phyloP scores from a whole-genome alignment of 2,329 filamentous ascomycete genomes.

The Pseudocercospora musae region DNA sequence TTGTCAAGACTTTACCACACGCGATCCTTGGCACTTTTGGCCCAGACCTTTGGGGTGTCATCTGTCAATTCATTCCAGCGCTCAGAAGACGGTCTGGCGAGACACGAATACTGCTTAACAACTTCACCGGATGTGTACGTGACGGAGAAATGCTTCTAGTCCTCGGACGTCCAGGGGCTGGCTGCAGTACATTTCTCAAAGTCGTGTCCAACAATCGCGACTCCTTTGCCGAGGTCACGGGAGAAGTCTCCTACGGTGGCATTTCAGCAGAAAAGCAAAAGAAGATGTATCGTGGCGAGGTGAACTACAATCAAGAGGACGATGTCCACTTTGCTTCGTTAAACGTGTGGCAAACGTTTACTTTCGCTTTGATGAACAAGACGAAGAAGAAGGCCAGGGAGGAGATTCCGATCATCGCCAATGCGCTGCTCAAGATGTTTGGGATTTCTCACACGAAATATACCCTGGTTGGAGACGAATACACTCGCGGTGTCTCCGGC shows the following conservation, averaged over 20 bases:
- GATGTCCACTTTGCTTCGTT: conserved; percentile 71
- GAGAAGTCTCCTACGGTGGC: conserved; percentile 69
- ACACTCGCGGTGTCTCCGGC: conserved; percentile 69
- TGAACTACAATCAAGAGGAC: conserved; percentile 75
- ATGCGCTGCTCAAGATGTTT: conserved; percentile 72
- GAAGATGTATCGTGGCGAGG: conserved; percentile 69
- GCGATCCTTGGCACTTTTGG: conserved; percentile 76
- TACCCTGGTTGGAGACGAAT: conserved; percentile 73
- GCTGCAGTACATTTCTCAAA: conserved; percentile 75
- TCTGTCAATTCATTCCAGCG: conserved; percentile 54
- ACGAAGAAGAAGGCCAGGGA: conserved; percentile 63
- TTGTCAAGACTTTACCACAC: conserved; percentile 70
- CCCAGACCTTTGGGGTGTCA: conserved; percentile 68
- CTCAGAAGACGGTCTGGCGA: conserved; percentile 50
- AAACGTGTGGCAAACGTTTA: conserved; percentile 74
- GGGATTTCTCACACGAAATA: conserved; percentile 72
- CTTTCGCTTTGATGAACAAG: conserved; percentile 72
- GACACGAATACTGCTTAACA: conserved; percentile 58
- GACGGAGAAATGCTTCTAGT: conserved; percentile 68
- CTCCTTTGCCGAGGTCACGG: conserved; percentile 63
- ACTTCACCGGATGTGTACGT: conserved; percentile 65
- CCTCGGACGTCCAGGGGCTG: conserved; percentile 68
- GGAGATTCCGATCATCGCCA: conserved; percentile 66
- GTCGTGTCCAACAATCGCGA: conserved; percentile 68
- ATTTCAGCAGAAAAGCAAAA: conserved; percentile 65